Evolutionary conservation across 2,329 filamentous ascomycete species (phyloP), one percentile per base, ranked within the genome.

Genomic region (Apiospora aurea): DNA sequence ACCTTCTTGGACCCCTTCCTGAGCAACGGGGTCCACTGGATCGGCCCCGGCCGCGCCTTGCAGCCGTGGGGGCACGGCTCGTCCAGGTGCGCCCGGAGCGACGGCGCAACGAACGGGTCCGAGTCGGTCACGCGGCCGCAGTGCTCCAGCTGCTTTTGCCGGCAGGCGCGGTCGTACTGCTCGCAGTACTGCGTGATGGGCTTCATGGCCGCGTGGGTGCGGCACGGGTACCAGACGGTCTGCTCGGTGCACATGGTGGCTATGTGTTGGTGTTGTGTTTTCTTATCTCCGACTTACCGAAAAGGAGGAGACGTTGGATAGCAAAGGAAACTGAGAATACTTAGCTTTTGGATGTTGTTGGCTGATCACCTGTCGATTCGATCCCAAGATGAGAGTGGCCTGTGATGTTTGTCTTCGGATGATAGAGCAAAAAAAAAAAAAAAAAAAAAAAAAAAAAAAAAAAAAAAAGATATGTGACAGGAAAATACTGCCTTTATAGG

Each of bases 171-270:
- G 53, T 64, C 57, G 57, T 41, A 67, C 7, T 41, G n/a, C 11
- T 24, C 43, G 57, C 71, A 71, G 38, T 57, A 69, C 44, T 51
- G 34, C 13, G 66, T 68, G 66, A 46, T 69, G 41, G 49, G 29
- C 44, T 51, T 71, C 49, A 69, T 43, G 44, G 71, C 71, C 26
- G 38, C 67, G 43, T 71, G 71, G 16, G 53, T 41, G 41, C 67
- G 67, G 43, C 67, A 71, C 26, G 71, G 67, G 47, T 71, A 71
- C 49, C 68, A 71, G 16, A 71, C 53, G n/a, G 51, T 69, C 49
- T 57, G 34, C 24, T 69, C 49, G 26, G 49, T 34, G 44, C 71
- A 71, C 71, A 72, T 72, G 14, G 43, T 29, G 66, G 16, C 51
- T 34, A 5, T 29, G 26, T 29, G 11, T 21, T 18, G 18, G 2